Conservation (phyloP, 1,139 yeast genomes). For the Kurtzmaniella natalensis region DNA sequence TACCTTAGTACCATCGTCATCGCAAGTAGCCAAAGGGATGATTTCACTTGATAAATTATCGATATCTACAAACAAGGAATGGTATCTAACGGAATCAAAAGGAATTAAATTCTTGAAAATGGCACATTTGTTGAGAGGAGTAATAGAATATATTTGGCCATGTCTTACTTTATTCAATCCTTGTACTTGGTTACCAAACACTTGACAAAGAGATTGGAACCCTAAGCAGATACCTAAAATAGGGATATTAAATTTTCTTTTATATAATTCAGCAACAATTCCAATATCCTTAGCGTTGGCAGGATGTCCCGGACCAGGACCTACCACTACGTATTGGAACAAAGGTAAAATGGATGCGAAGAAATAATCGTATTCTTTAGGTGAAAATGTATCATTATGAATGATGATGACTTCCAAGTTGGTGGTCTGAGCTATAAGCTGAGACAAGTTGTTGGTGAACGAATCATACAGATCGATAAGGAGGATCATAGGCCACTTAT, state of each 20-base stretch:
- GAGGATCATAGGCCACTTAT: constrained; percentile 45
- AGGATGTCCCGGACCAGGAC: constrained; percentile 98
- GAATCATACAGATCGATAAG: constrained; percentile 94
- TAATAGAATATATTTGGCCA: constrained; percentile 71
- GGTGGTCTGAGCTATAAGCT: constrained; percentile 54
- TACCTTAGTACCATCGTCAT: constrained; percentile 25
- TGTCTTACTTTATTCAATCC: constrained; percentile 64
- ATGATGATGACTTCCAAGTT: constrained; percentile 59
- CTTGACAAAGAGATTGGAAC: constrained; percentile 74
- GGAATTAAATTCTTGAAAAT: constrained; percentile 34
- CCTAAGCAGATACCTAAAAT: constrained; percentile 92
- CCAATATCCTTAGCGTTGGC: constrained; percentile 63
- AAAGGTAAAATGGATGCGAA: constrained; percentile 34
- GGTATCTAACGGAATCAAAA: constrained; percentile 80
- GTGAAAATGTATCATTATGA: constrained; percentile 64
- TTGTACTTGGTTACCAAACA: constrained; percentile 55
- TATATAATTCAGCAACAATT: constrained; percentile 54
- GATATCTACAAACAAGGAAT: constrained; percentile 63
- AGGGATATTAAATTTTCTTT: constrained; percentile 43
- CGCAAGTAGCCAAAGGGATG: constrained; percentile 55
- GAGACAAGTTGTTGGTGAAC: constrained; percentile 77
- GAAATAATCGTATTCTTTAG: constrained; percentile 29
- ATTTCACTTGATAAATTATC: constrained; percentile 24
- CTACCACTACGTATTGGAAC: constrained; percentile 80
- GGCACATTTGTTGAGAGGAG: constrained; percentile 21